Evolutionary conservation across 1,284 basidiomycete species (phyloP), one percentile per base, ranked within the genome.

Genomic region (Termitomyces sp.): DNA sequence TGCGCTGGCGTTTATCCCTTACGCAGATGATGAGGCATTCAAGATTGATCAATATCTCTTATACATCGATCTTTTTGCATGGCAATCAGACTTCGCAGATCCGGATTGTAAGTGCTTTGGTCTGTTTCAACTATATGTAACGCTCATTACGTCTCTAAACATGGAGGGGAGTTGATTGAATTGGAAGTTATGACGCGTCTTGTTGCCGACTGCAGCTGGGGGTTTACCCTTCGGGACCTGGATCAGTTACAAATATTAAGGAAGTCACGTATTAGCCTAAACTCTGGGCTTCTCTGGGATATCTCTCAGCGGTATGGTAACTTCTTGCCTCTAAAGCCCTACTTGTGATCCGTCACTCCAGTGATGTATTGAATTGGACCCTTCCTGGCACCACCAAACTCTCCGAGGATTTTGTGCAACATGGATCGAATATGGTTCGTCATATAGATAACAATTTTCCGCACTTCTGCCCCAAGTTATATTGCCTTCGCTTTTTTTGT

Each of bases 61-160:
- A 1, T 17, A 48, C 3, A 70, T 69, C 44, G 36, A 48, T 2
- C 17, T 19, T 0, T 67, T 73, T 42, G 61, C 53, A 2, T 78
- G 77, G 77, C 70, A 74, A 53, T 55, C 53, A 2, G 61, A 65
- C 5, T 68, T 68, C 50, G 53, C 52, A 3, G 73, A 79, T 60
- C 75, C 76, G 1, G 77, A 79, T 56, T 58, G 78, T 79, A 53
- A 61, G 72, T 67, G 5, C n/a, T 12, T 34, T 39, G 41, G 5
- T 41, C 19, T 31, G 4, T 30, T 36, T 33, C 6, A 4, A 6
- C 28, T 43, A 12, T 43, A 39, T 26, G 15, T 28, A 10, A 33
- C 7, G n/a, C 26, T 28, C 15, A 40, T 28, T 10, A 43, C 13
- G 15, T n/a, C 36, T 24, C 19, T 21, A 19, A n/a, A 38, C n/a